Conservation (phyloP, 257 asterid genomes). For the Solanum verrucosum region DNA sequence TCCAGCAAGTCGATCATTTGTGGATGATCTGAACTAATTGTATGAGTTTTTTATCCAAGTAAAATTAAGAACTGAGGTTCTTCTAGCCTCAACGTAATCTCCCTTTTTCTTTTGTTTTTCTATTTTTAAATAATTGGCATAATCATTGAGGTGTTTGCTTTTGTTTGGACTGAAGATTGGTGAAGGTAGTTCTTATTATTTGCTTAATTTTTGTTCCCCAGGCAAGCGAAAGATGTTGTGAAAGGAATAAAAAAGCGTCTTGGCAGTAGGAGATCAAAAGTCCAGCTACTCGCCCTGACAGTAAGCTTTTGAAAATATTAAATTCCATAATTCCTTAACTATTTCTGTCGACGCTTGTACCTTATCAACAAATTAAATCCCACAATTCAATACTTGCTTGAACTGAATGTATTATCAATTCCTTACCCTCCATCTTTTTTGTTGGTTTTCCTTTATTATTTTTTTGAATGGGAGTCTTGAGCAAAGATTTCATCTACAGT, state of each 20-base stretch:
- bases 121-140: not conserved
- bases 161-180: not conserved
- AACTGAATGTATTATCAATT: not conserved
- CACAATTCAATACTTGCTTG: not conserved
- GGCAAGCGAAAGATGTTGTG: constrained; percentile 9
- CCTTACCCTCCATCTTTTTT: not conserved
- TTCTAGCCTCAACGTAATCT: not conserved
- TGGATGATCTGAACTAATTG: not conserved
- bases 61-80: not conserved
- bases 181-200: not conserved
- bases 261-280: constrained; percentile 3
- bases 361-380: not conserved
- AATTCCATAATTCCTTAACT: not conserved
- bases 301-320: not conserved
- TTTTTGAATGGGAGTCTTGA: not conserved
- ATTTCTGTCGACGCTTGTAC: not conserved
- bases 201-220: not conserved
- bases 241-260: constrained; percentile 4
- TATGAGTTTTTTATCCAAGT: not conserved
- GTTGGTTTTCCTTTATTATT: not conserved
- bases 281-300: constrained; percentile 7
- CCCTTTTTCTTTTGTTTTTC: not conserved
- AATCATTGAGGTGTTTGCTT: not conserved
- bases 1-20: not conserved
- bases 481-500: not conserved